A percentile compares a stretch with the other conserved stretches of the same genome.
Conservation (phyloP, 2,329 filamentous ascomycete genomes). For the Scedosporium minutisporum region DNA sequence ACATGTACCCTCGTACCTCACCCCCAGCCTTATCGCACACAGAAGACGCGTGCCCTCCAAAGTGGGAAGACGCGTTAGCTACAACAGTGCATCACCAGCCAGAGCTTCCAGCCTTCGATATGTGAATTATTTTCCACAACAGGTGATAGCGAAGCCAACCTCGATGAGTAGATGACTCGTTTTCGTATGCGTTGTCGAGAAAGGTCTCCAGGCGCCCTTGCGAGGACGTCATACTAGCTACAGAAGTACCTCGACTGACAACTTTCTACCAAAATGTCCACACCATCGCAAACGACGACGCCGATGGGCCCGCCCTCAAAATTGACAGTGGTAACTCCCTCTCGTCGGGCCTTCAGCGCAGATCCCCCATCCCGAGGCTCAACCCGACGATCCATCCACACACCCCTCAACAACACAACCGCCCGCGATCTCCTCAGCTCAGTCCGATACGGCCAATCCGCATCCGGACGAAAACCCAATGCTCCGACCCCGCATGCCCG, state of each 20-base stretch:
- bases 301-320: conserved; percentile 5
- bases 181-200: no score
- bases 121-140: no score
- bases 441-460: conserved; percentile 14
- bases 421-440: conserved; percentile 28
- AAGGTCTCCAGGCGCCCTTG: no score
- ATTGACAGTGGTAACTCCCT: conserved; percentile 9
- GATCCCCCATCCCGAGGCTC: conserved; percentile 21
- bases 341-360: conserved; percentile 8
- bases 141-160: no score
- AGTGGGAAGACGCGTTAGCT: not conserved
- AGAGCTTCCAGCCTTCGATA: no score
- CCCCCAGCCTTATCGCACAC: not conserved
- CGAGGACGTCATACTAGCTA: not conserved
- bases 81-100: no score
- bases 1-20: not conserved
- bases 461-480: conserved; percentile 27
- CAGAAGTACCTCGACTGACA: not conserved
- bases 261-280: not conserved
- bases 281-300: not conserved
- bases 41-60: not conserved
- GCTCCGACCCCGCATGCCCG: conserved; percentile 50
- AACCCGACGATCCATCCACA: conserved; percentile 28
- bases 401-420: conserved; percentile 29
- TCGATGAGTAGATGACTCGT: no score